These are phyloP conservation scores for Bonia amplexicaulis DNA, from an alignment of 176 grass and related monocot genomes.

Conservation along the genomic window DNA sequence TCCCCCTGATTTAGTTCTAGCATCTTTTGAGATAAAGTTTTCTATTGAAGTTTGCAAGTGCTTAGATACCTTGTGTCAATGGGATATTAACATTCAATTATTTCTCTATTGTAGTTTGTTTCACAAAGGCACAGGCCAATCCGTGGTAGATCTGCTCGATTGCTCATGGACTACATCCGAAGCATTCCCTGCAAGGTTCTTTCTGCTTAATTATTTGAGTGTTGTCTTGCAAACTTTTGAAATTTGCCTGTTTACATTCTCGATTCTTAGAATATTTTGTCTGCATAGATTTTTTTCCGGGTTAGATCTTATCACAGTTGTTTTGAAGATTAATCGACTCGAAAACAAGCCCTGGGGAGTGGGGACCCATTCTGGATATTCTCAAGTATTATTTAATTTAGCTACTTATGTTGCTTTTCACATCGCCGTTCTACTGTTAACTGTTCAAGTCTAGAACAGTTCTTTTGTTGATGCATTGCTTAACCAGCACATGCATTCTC, in stretches of 20 bases:
- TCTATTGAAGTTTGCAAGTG: background rate
- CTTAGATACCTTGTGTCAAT: background rate
- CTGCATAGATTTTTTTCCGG: background rate
- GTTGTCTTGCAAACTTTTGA: conserved; percentile 2
- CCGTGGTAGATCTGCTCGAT: conserved; percentile 59
- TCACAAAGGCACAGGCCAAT: conserved; percentile 81
- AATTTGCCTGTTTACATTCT: background rate
- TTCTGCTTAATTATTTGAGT: conserved; percentile 22
- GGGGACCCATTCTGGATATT: no score
- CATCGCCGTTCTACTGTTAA: background rate
- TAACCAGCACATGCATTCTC: background rate
- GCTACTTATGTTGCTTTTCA: background rate
- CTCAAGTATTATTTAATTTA: background rate
- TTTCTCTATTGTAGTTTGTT: conserved; percentile 56
- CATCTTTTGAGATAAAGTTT: background rate
- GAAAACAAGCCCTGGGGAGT: background rate
- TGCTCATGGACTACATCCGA: conserved; percentile 72
- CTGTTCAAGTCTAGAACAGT: background rate
- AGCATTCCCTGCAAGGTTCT: conserved; percentile 82
- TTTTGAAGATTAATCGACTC: background rate
- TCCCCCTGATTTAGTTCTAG: background rate
- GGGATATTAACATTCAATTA: conserved; percentile 4
- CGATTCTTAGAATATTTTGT: background rate
- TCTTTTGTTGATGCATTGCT: background rate
- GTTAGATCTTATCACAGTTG: background rate